Percentiles rank a stretch among this genome's conserved stretches.
phyloP scores from a whole-genome alignment of 352 stramenopile species.

The Thalassiosira livingstoniorum region DNA sequence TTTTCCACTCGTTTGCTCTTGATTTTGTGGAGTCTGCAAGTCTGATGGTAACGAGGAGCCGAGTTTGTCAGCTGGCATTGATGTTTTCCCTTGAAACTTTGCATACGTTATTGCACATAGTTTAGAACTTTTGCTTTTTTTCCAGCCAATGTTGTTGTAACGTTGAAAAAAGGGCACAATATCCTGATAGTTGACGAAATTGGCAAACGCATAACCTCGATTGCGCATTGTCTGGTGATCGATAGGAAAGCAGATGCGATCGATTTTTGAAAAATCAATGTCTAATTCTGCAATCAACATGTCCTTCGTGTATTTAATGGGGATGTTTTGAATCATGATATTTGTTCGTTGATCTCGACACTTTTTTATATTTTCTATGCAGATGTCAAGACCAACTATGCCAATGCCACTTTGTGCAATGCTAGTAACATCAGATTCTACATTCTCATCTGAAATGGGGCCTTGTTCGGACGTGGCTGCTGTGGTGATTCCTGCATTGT shows the following conservation, averaged over 20 bases:
- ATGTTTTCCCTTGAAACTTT: slow-evolving; percentile 95
- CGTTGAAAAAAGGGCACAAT: slow-evolving; percentile 86
- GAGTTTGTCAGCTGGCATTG: too few relatives aligned
- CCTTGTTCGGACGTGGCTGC: too few relatives aligned
- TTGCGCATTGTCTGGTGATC: slow-evolving; percentile 99
- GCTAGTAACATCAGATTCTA: too few relatives aligned
- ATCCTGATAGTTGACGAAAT: slow-evolving; percentile 94
- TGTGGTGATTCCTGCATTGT: too few relatives aligned
- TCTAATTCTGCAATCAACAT: slow-evolving; percentile 98
- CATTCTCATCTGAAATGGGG: too few relatives aligned
- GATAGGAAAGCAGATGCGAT: slow-evolving; percentile 99
- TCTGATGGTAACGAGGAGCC: too few relatives aligned
- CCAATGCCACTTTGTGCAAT: too few relatives aligned
- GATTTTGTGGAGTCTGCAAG: too few relatives aligned
- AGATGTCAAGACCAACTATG: too few relatives aligned
- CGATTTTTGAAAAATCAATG: slow-evolving; percentile 95
- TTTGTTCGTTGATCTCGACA: too few relatives aligned
- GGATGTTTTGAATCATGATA: slow-evolving; percentile 99
- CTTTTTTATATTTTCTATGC: too few relatives aligned
- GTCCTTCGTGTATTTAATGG: slow-evolving; percentile 99
- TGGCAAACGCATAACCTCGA: slow-evolving; percentile 99
- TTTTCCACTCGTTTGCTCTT: too few relatives aligned
- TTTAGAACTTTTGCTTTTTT: slow-evolving; percentile 99
- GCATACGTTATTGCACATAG: slow-evolving; percentile 99
- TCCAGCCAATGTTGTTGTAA: slow-evolving; percentile 91